Conservation (phyloP, 2,329 filamentous ascomycete genomes). For the Cercospora sp. region DNA sequence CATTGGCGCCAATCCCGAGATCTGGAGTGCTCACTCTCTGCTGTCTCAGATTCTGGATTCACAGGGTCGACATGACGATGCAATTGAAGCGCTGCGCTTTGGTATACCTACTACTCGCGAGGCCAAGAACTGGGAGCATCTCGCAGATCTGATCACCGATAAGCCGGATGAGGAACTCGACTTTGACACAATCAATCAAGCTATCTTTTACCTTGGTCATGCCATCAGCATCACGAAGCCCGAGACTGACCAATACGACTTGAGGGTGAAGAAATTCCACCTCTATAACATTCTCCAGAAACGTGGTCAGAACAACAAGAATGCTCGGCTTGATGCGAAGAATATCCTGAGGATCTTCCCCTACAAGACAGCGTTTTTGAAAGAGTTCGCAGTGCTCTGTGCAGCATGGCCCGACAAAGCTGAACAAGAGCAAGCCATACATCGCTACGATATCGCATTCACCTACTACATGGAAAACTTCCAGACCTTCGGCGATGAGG, state of each 20-base stretch:
- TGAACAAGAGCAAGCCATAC: conserved; percentile 33
- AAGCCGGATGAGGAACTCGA: conserved; percentile 45
- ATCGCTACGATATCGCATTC: conserved; percentile 55
- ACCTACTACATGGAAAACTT: conserved; percentile 45
- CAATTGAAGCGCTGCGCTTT: conserved; percentile 57
- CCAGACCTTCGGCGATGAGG: conserved; percentile 41
- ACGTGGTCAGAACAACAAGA: conserved; percentile 44
- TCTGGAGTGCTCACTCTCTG: conserved; percentile 61
- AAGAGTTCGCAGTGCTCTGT: conserved; percentile 58
- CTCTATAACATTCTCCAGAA: conserved; percentile 51
- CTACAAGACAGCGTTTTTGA: conserved; percentile 56
- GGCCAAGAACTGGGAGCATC: conserved; percentile 57
- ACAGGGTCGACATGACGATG: conserved; percentile 58
- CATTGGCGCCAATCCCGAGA: conserved; percentile 60
- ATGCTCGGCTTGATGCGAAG: conserved; percentile 54
- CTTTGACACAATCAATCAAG: conserved; percentile 43
- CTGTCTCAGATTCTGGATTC: conserved; percentile 60
- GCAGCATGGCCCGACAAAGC: conserved; percentile 26
- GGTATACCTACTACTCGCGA: conserved; percentile 61
- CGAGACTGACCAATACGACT: conserved; percentile 36
- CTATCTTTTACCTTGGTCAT: conserved; percentile 55
- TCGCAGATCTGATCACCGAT: conserved; percentile 57
- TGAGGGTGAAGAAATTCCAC: conserved; percentile 57
- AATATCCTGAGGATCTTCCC: conserved; percentile 56
- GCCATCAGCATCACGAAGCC: conserved; percentile 55